Evolutionary conservation across 768 basidiomycete genomes (phyloP).

Genomic region (Candolleomyces efflorescens): DNA sequence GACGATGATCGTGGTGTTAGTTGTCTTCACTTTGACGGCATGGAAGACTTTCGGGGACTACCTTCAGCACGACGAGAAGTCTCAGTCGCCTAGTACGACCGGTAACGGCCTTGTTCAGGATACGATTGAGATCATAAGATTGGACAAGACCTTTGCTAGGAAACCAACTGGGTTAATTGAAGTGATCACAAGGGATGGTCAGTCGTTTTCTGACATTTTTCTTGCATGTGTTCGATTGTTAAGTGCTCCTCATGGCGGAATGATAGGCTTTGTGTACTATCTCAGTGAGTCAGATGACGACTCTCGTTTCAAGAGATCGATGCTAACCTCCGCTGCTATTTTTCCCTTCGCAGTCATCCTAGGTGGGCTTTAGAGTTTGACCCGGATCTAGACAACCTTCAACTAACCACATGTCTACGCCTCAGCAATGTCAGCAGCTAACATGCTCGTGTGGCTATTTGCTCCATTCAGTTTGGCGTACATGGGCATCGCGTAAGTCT

Average conservation of each 20-base stretch:
- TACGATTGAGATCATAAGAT: no score
- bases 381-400: background rate
- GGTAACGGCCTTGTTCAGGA: no score
- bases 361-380: background rate
- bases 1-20: background rate
- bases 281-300: background rate
- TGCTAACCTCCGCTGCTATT: no score
- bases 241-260: background rate
- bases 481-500: background rate
- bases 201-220: background rate
- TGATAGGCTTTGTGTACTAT: background rate
- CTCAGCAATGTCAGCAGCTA: background rate
- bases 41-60: background rate
- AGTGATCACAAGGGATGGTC: background rate
- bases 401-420: background rate
- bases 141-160: no score
- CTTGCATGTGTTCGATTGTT: background rate
- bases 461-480: background rate
- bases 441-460: background rate
- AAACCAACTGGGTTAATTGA: background rate
- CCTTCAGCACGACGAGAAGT: no score
- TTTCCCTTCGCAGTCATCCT: background rate
- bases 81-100: no score
- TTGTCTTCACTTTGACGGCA: background rate
- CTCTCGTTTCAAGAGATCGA: no score